These are phyloP conservation scores for Wickerhamomyces kurtzmanii DNA, from an alignment of 805 yeast genomes.

Conservation along the genomic window DNA sequence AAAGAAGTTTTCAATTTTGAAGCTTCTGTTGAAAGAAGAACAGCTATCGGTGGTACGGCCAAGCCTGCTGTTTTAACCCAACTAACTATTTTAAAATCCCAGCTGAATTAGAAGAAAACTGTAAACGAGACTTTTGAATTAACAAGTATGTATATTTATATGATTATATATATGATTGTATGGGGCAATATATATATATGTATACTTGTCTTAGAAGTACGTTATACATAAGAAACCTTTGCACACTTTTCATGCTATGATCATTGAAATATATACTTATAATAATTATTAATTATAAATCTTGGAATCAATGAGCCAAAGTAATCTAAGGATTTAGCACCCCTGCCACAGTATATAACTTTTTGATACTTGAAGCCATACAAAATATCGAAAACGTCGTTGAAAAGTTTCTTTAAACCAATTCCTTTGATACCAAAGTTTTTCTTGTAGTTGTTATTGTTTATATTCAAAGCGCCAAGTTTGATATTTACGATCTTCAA, in stretches of 20 bases:
- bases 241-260: too few relatives aligned
- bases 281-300: conserved; percentile 11
- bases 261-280: conserved; percentile 1
- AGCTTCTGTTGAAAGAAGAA: conserved; percentile 90
- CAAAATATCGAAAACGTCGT: conserved; percentile 15
- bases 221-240: too few relatives aligned
- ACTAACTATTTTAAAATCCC: conserved; percentile 27
- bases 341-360: conserved; percentile 14
- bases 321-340: conserved; percentile 10
- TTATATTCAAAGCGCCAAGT: conserved; percentile 36
- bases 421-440: conserved; percentile 12
- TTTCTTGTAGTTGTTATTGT: conserved; percentile 15
- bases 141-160: too few relatives aligned
- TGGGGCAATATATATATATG: too few relatives aligned
- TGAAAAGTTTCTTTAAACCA: conserved; percentile 9
- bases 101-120: conserved; percentile 7
- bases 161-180: too few relatives aligned
- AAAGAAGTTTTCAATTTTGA: conserved; percentile 85
- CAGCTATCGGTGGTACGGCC: conserved; percentile 96
- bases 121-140: too few relatives aligned
- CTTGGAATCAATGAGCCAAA: conserved; percentile 13
- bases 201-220: too few relatives aligned
- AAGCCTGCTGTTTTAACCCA: conserved; percentile 81
- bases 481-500: conserved; percentile 32
- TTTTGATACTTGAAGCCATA: conserved; percentile 8